A percentile compares a stretch with the other conserved stretches of the same genome.
Conservation (phyloP, 1,284 basidiomycete species). For the Sanghuangporus baumii region DNA sequence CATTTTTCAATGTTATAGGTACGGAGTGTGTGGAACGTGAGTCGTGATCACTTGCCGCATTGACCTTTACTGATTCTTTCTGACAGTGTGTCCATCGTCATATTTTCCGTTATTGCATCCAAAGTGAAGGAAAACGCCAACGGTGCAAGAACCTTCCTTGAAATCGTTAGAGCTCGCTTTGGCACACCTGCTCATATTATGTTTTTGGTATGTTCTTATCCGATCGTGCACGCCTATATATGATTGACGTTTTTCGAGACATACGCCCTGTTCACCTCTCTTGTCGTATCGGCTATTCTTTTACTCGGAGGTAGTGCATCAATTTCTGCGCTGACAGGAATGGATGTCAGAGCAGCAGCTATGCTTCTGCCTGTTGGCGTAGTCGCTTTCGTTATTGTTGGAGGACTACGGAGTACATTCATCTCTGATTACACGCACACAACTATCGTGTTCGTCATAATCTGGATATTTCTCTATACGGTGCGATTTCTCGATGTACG, state of each 20-base stretch:
- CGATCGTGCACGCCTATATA: conserved; percentile 62
- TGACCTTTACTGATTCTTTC: not conserved
- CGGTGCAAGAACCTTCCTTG: conserved; percentile 47
- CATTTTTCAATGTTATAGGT: conserved; percentile 16
- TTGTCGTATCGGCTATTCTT: conserved; percentile 11
- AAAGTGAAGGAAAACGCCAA: conserved; percentile 71
- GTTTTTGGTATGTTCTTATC: conserved; percentile 63
- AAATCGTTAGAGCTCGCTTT: conserved; percentile 70
- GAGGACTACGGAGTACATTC: conserved; percentile 49
- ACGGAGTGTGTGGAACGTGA: conserved; percentile 50
- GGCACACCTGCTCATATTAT: conserved; percentile 67
- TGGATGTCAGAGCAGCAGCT: conserved; percentile 77
- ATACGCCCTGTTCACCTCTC: conserved; percentile 26
- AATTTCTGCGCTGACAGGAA: conserved; percentile 75
- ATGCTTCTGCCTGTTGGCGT: conserved; percentile 64
- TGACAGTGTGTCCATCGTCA: conserved; percentile 52
- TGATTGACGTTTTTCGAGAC: conserved; percentile 31
- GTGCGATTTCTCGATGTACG: not conserved
- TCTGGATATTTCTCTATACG: conserved; percentile 41
- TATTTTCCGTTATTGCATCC: conserved; percentile 69
- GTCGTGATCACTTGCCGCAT: not conserved
- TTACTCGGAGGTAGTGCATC: conserved; percentile 71
- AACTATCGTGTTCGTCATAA: conserved; percentile 38
- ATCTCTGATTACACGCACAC: conserved; percentile 51
- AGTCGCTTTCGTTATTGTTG: conserved; percentile 54